These are phyloP conservation scores for Tylopilus felleus DNA, from an alignment of 768 basidiomycete species.

Conservation along the genomic window DNA sequence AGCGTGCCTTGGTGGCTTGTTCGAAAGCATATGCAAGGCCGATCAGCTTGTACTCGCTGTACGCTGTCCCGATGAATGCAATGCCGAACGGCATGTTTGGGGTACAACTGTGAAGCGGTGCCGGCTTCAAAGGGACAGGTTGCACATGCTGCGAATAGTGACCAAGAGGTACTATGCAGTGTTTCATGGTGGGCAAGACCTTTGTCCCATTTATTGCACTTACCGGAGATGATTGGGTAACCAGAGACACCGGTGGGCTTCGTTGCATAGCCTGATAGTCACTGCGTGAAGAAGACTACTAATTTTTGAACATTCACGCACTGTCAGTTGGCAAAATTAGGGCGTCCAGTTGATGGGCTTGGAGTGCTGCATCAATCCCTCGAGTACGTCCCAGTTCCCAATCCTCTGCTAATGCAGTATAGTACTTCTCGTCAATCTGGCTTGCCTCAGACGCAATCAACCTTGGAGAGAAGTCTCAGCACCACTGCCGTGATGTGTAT, in stretches of 20 bases:
- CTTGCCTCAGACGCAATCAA: slow-evolving; percentile 25
- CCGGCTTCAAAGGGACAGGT: slow-evolving; percentile 41
- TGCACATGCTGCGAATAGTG: slow-evolving; percentile 49
- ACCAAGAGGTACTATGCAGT: slow-evolving; percentile 49
- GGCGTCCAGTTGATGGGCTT: slow-evolving; percentile 47
- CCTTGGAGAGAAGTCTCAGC: slow-evolving; percentile 13
- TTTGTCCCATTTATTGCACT: slow-evolving; percentile 6
- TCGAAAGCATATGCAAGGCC: slow-evolving; percentile 63
- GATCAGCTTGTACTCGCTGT: slow-evolving; percentile 56
- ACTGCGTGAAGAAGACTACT: background rate
- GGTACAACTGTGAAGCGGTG: slow-evolving; percentile 31
- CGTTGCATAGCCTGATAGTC: slow-evolving; percentile 26
- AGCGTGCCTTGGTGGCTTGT: slow-evolving; percentile 54
- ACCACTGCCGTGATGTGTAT: background rate
- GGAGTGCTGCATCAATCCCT: slow-evolving; percentile 54
- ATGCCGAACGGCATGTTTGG: slow-evolving; percentile 60
- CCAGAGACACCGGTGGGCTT: slow-evolving; percentile 52
- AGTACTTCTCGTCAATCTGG: slow-evolving; percentile 39
- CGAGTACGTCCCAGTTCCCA: slow-evolving; percentile 47
- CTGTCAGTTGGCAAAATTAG: slow-evolving; percentile 46
- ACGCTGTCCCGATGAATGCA: slow-evolving; percentile 60
- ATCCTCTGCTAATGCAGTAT: slow-evolving; percentile 44
- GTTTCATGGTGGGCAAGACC: slow-evolving; percentile 2
- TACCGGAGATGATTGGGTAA: slow-evolving; percentile 64
- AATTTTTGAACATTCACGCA: slow-evolving; percentile 8